Evolutionary conservation across 371 early-diverging fungal species (phyloP), one percentile per base, ranked within the genome.

Genomic region (Mortierella sp.): DNA sequence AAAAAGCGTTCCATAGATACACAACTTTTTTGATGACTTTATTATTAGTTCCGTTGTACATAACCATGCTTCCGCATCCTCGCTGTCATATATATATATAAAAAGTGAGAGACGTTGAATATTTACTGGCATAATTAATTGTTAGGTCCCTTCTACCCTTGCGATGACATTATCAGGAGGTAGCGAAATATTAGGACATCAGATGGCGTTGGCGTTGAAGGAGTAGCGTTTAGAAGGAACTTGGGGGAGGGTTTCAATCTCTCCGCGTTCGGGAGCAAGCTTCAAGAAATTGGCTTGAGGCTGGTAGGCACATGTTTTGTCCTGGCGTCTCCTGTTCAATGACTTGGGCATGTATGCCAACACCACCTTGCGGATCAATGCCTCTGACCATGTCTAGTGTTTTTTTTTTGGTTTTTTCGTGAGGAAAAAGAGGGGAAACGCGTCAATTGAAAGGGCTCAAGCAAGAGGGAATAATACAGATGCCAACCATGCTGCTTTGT

Each of bases 281-380:
- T 74, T 70, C 37, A 82, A 26, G 51, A 82, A 82, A 51, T 78
- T 78, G 26, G 55, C 78, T 31, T 78, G 82, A 9, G 82, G 82
- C 76, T 73, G 61, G 28, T 82, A 82, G 0, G 79, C 73, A 51
- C 78, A 78, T 5, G 75, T 72, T 64, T 61, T 78, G 79, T 82
- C 82, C 48, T 77, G 77, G 14, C 77, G 77, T 54, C 40, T 67
- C 37, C 71, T 71, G 44, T 77, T 81, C 48, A 81, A 11, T 0
- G 76, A 81, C 64, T 81, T 81, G 0, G 81, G 81, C 74, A 81
- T 69, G 59, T 74, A 81, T 24, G 71, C 74, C 44, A 81, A 53
- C 3, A 81, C 81, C 46, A 81, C 37, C 44, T 81, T 81, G 37
- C 81, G 40, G 40, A 80, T 72, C 64, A 80, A 16, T 13, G 73